phyloP scores from a whole-genome alignment of 176 grass and related monocot genomes.

The Olyra latifolia region DNA sequence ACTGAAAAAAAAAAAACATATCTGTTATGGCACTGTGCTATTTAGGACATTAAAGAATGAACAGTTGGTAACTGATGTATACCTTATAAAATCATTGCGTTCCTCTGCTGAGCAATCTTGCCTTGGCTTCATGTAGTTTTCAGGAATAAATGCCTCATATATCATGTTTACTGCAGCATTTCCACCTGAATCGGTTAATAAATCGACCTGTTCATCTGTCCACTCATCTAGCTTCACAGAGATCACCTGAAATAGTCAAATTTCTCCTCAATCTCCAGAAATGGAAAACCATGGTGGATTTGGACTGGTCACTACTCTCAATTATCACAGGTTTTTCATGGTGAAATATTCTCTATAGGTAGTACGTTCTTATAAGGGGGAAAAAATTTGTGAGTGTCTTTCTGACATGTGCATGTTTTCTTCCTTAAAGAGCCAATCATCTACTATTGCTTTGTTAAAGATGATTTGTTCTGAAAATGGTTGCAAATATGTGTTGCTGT shows the following conservation, averaged over 20 bases:
- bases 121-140: slow-evolving; percentile 61
- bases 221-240: slow-evolving; percentile 95
- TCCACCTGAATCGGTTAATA: slow-evolving; percentile 63
- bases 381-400: not conserved
- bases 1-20: slow-evolving; percentile 2
- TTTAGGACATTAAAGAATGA: not conserved
- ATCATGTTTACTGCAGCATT: slow-evolving; percentile 74
- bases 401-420: not conserved
- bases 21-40: not conserved
- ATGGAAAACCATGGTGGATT: not conserved
- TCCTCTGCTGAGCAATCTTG: slow-evolving; percentile 79
- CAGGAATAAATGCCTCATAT: slow-evolving; percentile 82
- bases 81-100: slow-evolving; percentile 82
- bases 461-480: not conserved
- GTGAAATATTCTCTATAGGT: not conserved
- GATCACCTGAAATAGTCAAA: slow-evolving; percentile 57
- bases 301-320: not conserved
- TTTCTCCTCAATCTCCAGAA: slow-evolving; percentile 16
- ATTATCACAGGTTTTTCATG: slow-evolving; percentile 7
- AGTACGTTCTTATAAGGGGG: not conserved
- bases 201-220: slow-evolving; percentile 86
- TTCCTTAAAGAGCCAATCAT: not conserved
- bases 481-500: not conserved
- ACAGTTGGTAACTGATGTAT: not conserved
- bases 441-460: slow-evolving; percentile 4